Percentiles rank a stretch among this genome's conserved stretches.
Evolutionary conservation across 2,329 filamentous ascomycete genomes (phyloP).

Genomic region (Trichoderma brevicompactum): DNA sequence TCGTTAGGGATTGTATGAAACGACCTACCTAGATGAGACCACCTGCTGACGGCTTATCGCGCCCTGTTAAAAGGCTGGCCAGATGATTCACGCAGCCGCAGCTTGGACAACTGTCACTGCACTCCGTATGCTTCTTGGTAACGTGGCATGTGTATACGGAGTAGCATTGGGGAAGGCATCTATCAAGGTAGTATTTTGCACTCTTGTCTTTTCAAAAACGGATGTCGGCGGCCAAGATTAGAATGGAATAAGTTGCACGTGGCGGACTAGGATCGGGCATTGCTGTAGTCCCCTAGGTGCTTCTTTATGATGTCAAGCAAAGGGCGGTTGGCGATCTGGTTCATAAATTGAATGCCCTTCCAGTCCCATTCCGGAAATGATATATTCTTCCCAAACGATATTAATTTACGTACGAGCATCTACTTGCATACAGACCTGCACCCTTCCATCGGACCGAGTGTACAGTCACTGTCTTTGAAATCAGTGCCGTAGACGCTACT

Average conservation of each 20-base stretch:
- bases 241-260: not conserved
- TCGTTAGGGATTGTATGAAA: not conserved
- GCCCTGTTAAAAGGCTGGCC: not conserved
- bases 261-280: constrained; percentile 6
- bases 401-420: constrained; percentile 1
- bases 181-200: not conserved
- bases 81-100: not conserved
- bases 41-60: constrained; percentile 17
- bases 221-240: not conserved
- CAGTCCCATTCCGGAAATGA: not conserved
- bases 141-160: constrained; percentile 3
- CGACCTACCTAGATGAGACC: constrained; percentile 23
- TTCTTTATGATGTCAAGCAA: constrained; percentile 4
- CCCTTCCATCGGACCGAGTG: constrained; percentile 2
- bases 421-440: not conserved
- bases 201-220: not conserved
- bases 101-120: not conserved
- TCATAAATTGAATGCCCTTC: not conserved
- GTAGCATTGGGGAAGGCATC: not conserved
- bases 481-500: constrained; percentile 4
- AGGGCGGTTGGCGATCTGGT: not conserved
- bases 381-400: not conserved
- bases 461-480: not conserved
- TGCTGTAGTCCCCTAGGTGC: not conserved
- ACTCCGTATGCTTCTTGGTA: not conserved